These are phyloP conservation scores for Pseudogymnoascus sp. DNA, from an alignment of 2,329 filamentous ascomycete species.

Conservation along the genomic window DNA sequence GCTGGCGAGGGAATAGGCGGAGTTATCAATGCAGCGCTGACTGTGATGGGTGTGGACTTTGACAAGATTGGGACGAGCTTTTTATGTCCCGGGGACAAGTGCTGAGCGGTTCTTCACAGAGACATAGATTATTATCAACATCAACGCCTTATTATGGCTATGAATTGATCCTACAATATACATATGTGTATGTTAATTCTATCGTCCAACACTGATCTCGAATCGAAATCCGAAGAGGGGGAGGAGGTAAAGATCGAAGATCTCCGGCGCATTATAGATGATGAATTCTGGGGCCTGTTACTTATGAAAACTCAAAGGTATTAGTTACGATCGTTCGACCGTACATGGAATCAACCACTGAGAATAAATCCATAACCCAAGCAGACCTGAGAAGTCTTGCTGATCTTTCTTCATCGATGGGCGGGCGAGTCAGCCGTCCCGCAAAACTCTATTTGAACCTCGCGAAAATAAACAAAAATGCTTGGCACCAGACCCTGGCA, in stretches of 20 bases:
- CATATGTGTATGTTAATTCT: neutral
- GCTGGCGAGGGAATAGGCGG: conserved; percentile 20
- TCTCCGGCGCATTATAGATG: neutral
- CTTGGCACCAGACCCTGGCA: neutral
- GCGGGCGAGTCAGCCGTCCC: neutral
- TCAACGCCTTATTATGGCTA: neutral
- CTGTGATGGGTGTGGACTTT: neutral
- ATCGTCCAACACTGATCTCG: neutral
- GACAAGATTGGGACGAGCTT: conserved; percentile 5
- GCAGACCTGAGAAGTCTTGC: neutral
- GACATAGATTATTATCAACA: neutral
- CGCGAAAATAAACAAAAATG: neutral
- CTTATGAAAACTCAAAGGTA: no score
- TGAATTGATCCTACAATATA: neutral
- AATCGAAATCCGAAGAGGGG: neutral
- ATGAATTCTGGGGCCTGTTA: neutral
- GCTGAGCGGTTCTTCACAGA: neutral
- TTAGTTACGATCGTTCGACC: neutral
- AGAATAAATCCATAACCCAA: neutral
- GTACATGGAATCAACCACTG: neutral
- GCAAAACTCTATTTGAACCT: neutral
- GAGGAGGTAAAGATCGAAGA: neutral
- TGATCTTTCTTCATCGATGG: neutral
- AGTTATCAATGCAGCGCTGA: conserved; percentile 19
- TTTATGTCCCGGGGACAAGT: neutral